These are phyloP conservation scores for Trichosporon faecale DNA, from an alignment of 1,284 basidiomycete species.

Conservation along the genomic window DNA sequence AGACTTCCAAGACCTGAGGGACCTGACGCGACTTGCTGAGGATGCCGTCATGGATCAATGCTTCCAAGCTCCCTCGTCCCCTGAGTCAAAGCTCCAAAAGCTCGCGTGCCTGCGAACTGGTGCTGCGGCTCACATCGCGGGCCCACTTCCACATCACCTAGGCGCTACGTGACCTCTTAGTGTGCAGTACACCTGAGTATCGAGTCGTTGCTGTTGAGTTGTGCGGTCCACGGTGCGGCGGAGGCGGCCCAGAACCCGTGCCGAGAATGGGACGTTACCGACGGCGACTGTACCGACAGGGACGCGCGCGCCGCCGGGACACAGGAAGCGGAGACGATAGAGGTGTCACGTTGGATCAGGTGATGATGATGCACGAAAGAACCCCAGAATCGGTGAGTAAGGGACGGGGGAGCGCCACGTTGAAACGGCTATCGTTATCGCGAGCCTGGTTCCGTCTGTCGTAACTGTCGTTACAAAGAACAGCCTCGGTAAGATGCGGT, in stretches of 20 bases:
- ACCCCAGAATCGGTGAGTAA: neutral
- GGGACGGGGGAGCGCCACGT: no score
- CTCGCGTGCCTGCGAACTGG: neutral
- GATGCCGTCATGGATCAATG: neutral
- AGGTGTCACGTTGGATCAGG: neutral
- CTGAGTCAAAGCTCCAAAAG: neutral
- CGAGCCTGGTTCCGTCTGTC: neutral
- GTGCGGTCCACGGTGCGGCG: neutral
- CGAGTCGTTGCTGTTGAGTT: neutral
- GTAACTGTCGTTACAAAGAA: neutral
- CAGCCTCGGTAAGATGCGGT: no score
- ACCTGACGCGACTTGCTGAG: neutral
- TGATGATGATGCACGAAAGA: neutral
- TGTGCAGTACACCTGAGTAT: neutral
- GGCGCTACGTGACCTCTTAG: no score
- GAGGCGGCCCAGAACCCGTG: neutral
- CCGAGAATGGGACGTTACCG: neutral
- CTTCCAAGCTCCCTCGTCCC: neutral
- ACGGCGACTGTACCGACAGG: neutral
- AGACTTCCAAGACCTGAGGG: neutral
- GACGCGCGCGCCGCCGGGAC: no score
- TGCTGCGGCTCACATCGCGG: neutral
- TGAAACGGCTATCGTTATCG: neutral
- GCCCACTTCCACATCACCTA: neutral
- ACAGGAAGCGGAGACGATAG: neutral